These are phyloP conservation scores for Neofusicoccum laricinum DNA, from an alignment of 2,329 filamentous ascomycete genomes.

Conservation along the genomic window DNA sequence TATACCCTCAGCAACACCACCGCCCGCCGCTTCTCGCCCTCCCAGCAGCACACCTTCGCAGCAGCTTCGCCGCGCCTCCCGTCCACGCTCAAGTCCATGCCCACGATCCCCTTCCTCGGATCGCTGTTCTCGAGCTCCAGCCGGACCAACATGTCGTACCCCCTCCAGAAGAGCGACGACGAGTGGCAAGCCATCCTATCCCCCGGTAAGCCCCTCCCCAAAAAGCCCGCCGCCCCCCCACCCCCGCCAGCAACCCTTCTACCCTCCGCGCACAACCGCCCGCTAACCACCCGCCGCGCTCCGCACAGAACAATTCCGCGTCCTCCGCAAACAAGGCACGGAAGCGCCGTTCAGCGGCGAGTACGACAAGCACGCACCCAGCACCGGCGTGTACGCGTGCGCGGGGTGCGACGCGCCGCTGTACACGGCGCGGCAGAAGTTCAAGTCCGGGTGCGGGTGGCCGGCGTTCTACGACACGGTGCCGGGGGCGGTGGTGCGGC, in stretches of 20 bases:
- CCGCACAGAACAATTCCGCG: slow-evolving; percentile 81
- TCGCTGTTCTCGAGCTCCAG: slow-evolving; percentile 66
- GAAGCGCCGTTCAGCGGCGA: slow-evolving; percentile 76
- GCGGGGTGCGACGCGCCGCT: slow-evolving; percentile 82
- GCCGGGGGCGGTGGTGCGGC: slow-evolving; percentile 81
- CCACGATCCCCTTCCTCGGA: slow-evolving; percentile 73
- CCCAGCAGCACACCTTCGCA: neutral
- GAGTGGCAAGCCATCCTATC: slow-evolving; percentile 89
- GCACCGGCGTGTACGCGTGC: slow-evolving; percentile 78
- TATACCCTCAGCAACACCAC: slow-evolving; percentile 47
- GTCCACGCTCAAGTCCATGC: slow-evolving; percentile 57
- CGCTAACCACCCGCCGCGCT: slow-evolving; percentile 18
- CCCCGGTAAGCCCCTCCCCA: slow-evolving; percentile 57
- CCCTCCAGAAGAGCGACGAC: slow-evolving; percentile 74
- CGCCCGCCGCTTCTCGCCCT: slow-evolving; percentile 26
- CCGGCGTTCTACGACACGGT: slow-evolving; percentile 96
- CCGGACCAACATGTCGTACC: slow-evolving; percentile 53
- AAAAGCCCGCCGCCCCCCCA: neutral
- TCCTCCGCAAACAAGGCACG: slow-evolving; percentile 89
- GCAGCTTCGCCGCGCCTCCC: slow-evolving; percentile 31
- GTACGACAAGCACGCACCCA: slow-evolving; percentile 82
- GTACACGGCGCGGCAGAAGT: slow-evolving; percentile 92
- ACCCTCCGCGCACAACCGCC: too few relatives aligned
- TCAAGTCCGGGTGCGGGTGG: slow-evolving; percentile 95
- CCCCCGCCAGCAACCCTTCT: too few relatives aligned